Percentiles rank a stretch among this genome's conserved stretches.
Evolutionary conservation across 768 basidiomycete genomes (phyloP).

Genomic region (Hypholoma fasciculare): DNA sequence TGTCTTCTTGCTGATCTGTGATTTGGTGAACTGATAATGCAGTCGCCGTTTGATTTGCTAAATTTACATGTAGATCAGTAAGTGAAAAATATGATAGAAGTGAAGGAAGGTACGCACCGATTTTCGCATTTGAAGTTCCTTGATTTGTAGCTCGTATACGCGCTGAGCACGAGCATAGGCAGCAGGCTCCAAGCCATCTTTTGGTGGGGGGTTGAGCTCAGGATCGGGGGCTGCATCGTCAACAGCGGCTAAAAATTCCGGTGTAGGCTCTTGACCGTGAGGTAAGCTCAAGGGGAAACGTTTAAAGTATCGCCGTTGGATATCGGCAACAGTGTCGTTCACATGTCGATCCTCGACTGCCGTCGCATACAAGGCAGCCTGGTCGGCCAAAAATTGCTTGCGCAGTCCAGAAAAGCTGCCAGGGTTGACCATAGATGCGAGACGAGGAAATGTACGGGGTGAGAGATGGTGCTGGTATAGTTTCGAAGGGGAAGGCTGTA

Average conservation of each 20-base stretch:
- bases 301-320: conserved; percentile 3
- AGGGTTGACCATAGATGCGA: conserved; percentile 8
- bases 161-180: background rate
- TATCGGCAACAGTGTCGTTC: background rate
- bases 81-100: too few species aligned
- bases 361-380: background rate
- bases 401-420: background rate
- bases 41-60: background rate
- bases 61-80: too few species aligned
- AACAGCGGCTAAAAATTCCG: background rate
- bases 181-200: background rate
- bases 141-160: background rate
- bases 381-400: background rate
- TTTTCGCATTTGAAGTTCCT: background rate
- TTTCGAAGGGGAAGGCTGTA: too few species aligned
- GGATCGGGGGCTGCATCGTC: background rate
- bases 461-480: too few species aligned
- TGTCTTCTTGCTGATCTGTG: background rate
- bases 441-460: too few species aligned
- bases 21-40: background rate
- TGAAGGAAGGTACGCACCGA: background rate
- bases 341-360: background rate
- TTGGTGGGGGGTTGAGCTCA: background rate
- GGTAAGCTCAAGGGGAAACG: background rate
- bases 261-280: background rate